Conservation (phyloP, 73 alveolate species). For the Paramecium octaurelia region DNA sequence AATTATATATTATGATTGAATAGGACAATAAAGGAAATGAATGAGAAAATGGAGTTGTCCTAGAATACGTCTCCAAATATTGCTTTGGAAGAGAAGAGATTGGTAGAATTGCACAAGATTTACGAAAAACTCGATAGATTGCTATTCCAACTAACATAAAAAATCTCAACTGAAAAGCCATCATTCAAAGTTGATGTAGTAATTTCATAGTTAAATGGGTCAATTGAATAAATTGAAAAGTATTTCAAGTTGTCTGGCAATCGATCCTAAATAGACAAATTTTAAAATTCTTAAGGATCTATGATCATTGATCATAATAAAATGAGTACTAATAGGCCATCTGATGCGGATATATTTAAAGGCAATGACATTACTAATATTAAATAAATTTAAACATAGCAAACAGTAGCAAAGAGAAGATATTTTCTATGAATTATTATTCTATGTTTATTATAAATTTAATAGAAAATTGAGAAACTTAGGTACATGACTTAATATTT, state of each 20-base stretch:
- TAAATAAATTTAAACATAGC: not conserved
- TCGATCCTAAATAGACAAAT: not conserved
- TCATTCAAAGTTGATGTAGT: not conserved
- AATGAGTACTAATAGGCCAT: not conserved
- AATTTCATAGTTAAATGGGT: not conserved
- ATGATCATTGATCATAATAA: not conserved
- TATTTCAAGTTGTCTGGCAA: not conserved
- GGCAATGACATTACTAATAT: not conserved
- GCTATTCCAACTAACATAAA: not conserved
- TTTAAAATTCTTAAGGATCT: not conserved
- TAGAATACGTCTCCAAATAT: not conserved
- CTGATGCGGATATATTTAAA: not conserved
- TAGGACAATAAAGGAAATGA: not conserved
- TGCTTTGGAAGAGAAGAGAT: not conserved
- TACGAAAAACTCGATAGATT: not conserved
- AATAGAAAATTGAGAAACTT: no score
- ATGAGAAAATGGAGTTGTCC: not conserved
- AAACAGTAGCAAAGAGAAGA: conserved; percentile 5
- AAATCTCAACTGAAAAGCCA: not conserved
- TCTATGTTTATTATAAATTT: not conserved
- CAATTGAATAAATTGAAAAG: not conserved
- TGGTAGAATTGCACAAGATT: not conserved
- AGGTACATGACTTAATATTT: no score
- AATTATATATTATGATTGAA: not conserved
- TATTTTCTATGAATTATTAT: conserved; percentile 3